Evolutionary conservation across 805 yeast species (phyloP).

Genomic region (Candida gorgasii): DNA sequence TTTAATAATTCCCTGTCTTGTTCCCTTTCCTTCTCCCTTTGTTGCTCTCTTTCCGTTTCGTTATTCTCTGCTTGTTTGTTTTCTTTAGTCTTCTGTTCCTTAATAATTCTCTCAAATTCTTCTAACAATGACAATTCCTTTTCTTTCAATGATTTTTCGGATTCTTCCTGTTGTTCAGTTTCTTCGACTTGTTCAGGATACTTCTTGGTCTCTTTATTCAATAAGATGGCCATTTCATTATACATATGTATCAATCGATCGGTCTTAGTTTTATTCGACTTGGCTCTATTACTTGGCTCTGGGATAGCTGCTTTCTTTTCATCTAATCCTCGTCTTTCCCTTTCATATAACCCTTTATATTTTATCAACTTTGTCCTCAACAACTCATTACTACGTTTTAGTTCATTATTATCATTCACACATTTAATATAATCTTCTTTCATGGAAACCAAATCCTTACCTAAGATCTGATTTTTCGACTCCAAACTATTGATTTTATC

Average conservation of each 20-base stretch:
- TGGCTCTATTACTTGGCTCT: background rate
- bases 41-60: slow-evolving; percentile 5
- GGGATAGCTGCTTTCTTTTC: background rate
- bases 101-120: slow-evolving; percentile 10
- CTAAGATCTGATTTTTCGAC: slow-evolving; percentile 12
- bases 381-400: slow-evolving; percentile 29
- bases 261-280: background rate
- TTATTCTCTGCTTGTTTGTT: background rate
- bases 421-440: slow-evolving; percentile 16
- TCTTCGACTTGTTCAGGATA: background rate
- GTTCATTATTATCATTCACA: slow-evolving; percentile 21
- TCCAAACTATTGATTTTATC: slow-evolving; percentile 16
- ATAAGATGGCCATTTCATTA: slow-evolving; percentile 18
- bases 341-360: slow-evolving; percentile 34
- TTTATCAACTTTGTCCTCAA: slow-evolving; percentile 35
- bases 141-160: background rate
- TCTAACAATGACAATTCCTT: slow-evolving; percentile 7
- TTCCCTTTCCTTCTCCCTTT: slow-evolving; percentile 1
- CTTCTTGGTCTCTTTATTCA: slow-evolving; percentile 12
- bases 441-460: slow-evolving; percentile 13
- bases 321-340: slow-evolving; percentile 3
- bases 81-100: slow-evolving; percentile 7
- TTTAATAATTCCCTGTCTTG: slow-evolving; percentile 1
- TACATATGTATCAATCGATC: slow-evolving; percentile 13
- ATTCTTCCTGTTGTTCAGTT: background rate